Evolutionary conservation across 306 rosid species (phyloP), one percentile per base, ranked within the genome.

Genomic region (Astragalus membranaceus): DNA sequence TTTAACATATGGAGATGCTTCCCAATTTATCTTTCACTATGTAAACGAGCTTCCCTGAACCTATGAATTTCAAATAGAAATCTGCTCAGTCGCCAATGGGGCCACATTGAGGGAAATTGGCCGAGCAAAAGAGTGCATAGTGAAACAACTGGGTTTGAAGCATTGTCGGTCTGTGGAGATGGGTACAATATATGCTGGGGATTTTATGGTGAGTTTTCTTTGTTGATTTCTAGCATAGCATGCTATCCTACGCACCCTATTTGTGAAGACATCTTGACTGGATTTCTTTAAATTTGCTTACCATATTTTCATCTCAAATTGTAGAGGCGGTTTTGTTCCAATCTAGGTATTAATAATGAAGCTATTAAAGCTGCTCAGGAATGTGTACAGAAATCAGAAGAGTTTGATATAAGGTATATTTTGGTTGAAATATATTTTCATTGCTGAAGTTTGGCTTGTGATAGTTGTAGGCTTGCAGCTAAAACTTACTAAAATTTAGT

Each of bases 41-140:
- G 80, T 85, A 70, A 78, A 81, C 87, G 79, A 83, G 87, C 83
- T 85, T 87, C 86, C 85, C 89, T 88, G 88, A 84, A 83, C 84
- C 44, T 83, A 76, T 88, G 89, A 85, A 84, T 88, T 88, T 84
- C 88, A 79, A 82, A 62, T 87, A 94, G 99, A 94, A 91, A 91
- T 94, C 75, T 94, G 97, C 88, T 88, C 97, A 17, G 96, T 94
- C 20, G 99, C 96, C 81, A 94, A 94, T 84, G 99, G 97, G 81
- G 97, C 97, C 44, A 84, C 97, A 72, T 90, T 90, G 92, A 90
- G 88, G 86, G 98, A 94, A 88, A 87, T 94, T 85, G 97, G 96
- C 84, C 95, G 99, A 82, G 97, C 99, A 78, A 94, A 91, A 86
- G 99, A 94, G 52, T 94, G 91, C 83, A 94, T 94, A 64, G 96